Base-by-base conservation (phyloP, 345 rosid species). In the Bruguiera parviflora region DNA sequence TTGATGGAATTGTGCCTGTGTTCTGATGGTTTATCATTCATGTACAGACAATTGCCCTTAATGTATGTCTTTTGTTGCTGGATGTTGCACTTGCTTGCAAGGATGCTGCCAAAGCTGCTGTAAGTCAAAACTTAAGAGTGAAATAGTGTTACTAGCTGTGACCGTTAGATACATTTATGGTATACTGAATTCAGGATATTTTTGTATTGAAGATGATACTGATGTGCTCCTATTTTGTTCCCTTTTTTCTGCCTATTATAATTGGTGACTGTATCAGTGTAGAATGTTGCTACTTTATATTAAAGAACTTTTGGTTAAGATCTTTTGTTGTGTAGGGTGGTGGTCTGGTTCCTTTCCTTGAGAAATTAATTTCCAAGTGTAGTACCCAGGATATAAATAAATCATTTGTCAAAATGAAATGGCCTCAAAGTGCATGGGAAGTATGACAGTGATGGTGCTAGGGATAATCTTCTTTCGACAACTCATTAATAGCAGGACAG, bases 21-120 rank as follows among this genome's bases (percentile, higher is more conserved):
- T 68, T 71, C 46, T 78, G 67, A 58, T 73, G 59, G 53, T 53
- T 64, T 66, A 67, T 60, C 81, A 35, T 67, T 29, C 32, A 47
- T 74, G 16, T 83, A 80, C 93, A 92, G 98, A 80, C 87, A 65
- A 83, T 82, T 20, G 97, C 97, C 32, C 96, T 87, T 82, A 94
- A 88, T 79, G 85, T 92, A 62, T 89, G 98, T 73, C 89, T 90
- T 63, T 75, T 96, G 84, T 68, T 92, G 74, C 85, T 96, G 80
- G 99, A 96, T 77, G 86, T 80, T 80, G 84, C 84, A 16, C 84
- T 92, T 74, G 97, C 97, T 71, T 86, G 97, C 78, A 81, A 69
- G 72, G 91, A 96, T 75, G 94, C 93, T 37, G 84, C 88, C 59
- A 96, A 81, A 79, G 83, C 89, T 76, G 88, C 83, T 75, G 99